phyloP scores from a whole-genome alignment of 2,329 filamentous ascomycete genomes.

The Penicillium palitans region DNA sequence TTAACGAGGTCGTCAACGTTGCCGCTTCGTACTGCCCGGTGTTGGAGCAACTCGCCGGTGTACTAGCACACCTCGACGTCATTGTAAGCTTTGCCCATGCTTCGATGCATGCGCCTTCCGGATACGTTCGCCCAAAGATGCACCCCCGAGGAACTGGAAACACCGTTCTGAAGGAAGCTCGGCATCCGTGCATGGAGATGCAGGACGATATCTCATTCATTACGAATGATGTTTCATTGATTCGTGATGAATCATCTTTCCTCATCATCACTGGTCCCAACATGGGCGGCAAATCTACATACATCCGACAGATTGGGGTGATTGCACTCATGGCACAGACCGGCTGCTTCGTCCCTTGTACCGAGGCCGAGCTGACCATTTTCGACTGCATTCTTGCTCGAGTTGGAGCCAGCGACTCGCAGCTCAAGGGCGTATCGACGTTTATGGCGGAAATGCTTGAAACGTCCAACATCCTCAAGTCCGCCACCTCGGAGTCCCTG shows the following conservation, averaged over 20 bases:
- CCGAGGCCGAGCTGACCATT: constrained; percentile 86
- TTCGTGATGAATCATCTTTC: constrained; percentile 78
- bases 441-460: constrained; percentile 99
- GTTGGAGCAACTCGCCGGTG: constrained; percentile 80
- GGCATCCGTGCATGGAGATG: constrained; percentile 97
- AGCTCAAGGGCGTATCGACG: constrained; percentile 95
- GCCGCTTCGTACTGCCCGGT: constrained; percentile 94
- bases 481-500: constrained; percentile 87
- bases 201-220: constrained; percentile 99
- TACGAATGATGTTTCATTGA: constrained; percentile 88
- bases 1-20: constrained; percentile 88
- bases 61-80: constrained; percentile 91
- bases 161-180: constrained; percentile 86
- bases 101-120: constrained; percentile 85
- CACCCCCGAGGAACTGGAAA: constrained; percentile 84
- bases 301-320: constrained; percentile 95
- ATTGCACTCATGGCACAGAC: constrained; percentile 97
- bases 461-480: constrained; percentile 97
- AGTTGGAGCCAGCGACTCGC: constrained; percentile 92
- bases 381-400: constrained; percentile 97
- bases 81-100: constrained; percentile 92
- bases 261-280: constrained; percentile 97
- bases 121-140: constrained; percentile 88
- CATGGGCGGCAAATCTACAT: constrained; percentile 98
- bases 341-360: constrained; percentile 92